Conservation (phyloP, 352 stramenopile species). For the Phytophthora capsici region DNA sequence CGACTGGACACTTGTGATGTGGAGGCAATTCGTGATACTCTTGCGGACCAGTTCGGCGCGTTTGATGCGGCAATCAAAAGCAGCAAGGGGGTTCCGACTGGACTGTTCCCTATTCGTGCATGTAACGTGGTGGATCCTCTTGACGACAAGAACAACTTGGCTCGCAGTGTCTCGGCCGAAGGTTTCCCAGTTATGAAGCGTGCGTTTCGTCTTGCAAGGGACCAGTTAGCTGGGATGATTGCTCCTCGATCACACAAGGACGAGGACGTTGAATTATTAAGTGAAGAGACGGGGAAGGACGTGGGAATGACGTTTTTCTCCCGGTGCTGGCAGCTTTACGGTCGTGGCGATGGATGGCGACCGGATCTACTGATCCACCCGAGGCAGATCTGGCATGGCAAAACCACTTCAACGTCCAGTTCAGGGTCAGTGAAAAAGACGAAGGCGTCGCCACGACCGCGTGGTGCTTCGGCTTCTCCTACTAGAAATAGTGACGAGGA, state of each 20-base stretch:
- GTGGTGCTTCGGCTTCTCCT: constrained; percentile 19
- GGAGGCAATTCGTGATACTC: constrained; percentile 49
- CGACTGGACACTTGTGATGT: constrained; percentile 56
- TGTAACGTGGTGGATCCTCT: constrained; percentile 92
- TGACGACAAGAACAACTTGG: constrained; percentile 88
- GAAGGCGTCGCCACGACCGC: constrained; percentile 25
- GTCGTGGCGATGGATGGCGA: constrained; percentile 75
- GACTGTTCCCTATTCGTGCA: constrained; percentile 80
- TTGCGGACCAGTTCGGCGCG: constrained; percentile 64
- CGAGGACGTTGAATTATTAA: constrained; percentile 28
- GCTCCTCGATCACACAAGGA: constrained; percentile 23
- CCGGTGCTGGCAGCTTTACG: constrained; percentile 69
- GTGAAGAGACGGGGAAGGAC: constrained; percentile 36
- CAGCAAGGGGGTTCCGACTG: constrained; percentile 12
- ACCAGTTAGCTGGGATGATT: constrained; percentile 57
- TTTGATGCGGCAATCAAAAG: constrained; percentile 48
- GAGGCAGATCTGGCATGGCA: constrained; percentile 72
- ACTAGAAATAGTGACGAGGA: constrained; percentile 31
- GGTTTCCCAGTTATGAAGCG: constrained; percentile 77
- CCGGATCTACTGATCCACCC: constrained; percentile 83
- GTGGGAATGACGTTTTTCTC: constrained; percentile 54
- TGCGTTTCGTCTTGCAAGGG: constrained; percentile 63
- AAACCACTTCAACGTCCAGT: constrained; percentile 26
- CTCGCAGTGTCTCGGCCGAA: constrained; percentile 77
- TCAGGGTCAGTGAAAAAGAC: constrained; percentile 28